Evolutionary conservation across 768 basidiomycete species (phyloP).

Genomic region (Melanogaster broomeanus): DNA sequence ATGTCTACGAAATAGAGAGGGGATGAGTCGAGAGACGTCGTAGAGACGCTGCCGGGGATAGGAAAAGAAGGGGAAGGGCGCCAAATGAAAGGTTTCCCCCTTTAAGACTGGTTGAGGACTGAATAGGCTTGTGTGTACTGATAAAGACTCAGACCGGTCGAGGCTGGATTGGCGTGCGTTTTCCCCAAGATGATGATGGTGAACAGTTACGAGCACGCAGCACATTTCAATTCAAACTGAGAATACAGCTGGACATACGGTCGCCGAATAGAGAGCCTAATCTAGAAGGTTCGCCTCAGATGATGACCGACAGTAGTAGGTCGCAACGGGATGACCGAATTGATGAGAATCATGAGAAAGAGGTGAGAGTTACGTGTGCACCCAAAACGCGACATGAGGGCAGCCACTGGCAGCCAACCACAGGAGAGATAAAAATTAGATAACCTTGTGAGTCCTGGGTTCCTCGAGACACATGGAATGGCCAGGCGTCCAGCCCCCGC

Average conservation of each 20-base stretch:
- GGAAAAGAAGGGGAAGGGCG: conserved; percentile 3
- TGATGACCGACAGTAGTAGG: neutral
- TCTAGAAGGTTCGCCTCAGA: neutral
- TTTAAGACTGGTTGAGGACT: neutral
- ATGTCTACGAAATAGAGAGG: neutral
- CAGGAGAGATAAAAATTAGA: neutral
- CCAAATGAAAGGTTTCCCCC: neutral
- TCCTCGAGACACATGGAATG: conserved; percentile 3
- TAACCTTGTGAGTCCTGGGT: neutral
- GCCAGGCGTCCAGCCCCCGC: neutral
- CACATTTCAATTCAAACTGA: conserved; percentile 25
- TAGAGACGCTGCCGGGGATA: conserved; percentile 1
- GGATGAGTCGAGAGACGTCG: neutral
- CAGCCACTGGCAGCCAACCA: conserved; percentile 17
- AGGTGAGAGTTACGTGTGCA: conserved; percentile 16
- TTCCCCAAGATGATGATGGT: conserved; percentile 2
- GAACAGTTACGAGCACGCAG: neutral
- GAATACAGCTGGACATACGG: neutral
- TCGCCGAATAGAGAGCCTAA: neutral
- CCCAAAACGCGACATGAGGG: conserved; percentile 15
- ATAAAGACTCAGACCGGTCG: conserved; percentile 22
- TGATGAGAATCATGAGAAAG: conserved; percentile 8
- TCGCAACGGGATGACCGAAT: neutral
- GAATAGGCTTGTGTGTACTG: conserved; percentile 2
- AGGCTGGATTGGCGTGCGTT: conserved; percentile 9